Percentiles rank a stretch among this genome's conserved stretches.
These are phyloP conservation scores for Cenchrus fungigraminus DNA, from an alignment of 176 grass and related monocot species.

Conservation along the genomic window DNA sequence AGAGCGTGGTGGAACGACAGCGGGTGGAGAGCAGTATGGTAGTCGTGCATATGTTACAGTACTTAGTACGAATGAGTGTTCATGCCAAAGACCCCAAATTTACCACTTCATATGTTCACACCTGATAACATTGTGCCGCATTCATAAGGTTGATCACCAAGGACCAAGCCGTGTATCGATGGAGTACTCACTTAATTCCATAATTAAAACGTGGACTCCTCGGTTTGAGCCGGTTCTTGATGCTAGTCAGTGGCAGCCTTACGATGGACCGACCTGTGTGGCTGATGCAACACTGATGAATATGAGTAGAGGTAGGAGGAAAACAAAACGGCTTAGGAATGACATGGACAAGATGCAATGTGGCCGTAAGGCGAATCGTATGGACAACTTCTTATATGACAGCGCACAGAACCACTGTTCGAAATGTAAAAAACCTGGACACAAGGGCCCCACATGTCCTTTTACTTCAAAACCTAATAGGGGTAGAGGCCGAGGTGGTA, in stretches of 20 bases:
- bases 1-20: neutral
- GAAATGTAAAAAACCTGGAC: no score
- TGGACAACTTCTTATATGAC: no score
- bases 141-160: neutral
- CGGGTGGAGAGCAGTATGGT: neutral
- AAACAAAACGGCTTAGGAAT: no score
- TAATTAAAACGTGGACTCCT: neutral
- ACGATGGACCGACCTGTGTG: no score
- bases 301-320: no score
- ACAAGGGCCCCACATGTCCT: neutral
- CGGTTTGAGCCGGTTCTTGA: neutral
- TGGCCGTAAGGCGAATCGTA: no score
- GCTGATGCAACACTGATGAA: no score
- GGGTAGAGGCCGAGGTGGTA: no score
- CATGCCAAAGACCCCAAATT: neutral
- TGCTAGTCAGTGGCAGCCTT: neutral
- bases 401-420: no score
- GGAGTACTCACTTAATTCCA: neutral
- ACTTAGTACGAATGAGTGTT: neutral
- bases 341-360: no score
- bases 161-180: neutral
- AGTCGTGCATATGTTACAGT: neutral
- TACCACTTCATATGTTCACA: neutral
- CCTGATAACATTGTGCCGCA: neutral
- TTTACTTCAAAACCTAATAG: no score